These are phyloP conservation scores for Termitomyces sp. DNA, from an alignment of 768 basidiomycete species.

Conservation along the genomic window DNA sequence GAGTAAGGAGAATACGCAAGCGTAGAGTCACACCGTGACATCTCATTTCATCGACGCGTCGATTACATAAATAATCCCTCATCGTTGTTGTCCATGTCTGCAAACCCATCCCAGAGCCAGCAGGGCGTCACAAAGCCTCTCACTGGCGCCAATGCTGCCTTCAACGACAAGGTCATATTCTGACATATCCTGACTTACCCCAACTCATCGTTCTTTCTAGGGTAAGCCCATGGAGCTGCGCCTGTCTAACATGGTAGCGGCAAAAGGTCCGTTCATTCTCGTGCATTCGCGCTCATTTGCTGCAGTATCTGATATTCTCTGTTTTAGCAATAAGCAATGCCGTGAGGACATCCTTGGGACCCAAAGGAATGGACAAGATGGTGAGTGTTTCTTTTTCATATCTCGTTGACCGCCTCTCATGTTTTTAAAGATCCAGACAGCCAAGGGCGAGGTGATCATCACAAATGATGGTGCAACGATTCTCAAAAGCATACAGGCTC, in stretches of 20 bases:
- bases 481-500: slow-evolving; percentile 88
- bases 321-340: slow-evolving; percentile 90
- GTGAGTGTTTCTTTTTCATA: slow-evolving; percentile 37
- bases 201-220: slow-evolving; percentile 41
- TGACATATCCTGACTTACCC: slow-evolving; percentile 7
- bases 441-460: slow-evolving; percentile 95
- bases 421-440: slow-evolving; percentile 81
- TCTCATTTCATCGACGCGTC: slow-evolving; percentile 31
- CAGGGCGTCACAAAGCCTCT: slow-evolving; percentile 41
- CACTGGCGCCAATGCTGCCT: slow-evolving; percentile 68
- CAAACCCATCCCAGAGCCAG: slow-evolving; percentile 31
- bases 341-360: slow-evolving; percentile 93
- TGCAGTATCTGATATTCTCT: background rate
- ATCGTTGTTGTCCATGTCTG: slow-evolving; percentile 29
- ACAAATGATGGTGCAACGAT: slow-evolving; percentile 99
- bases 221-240: slow-evolving; percentile 98
- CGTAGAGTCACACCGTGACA: slow-evolving; percentile 33
- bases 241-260: slow-evolving; percentile 95
- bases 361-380: slow-evolving; percentile 99
- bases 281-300: background rate
- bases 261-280: slow-evolving; percentile 65
- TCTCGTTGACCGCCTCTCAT: slow-evolving; percentile 9
- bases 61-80: slow-evolving; percentile 17
- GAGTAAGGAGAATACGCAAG: slow-evolving; percentile 19
- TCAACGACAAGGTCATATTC: slow-evolving; percentile 76